Base-by-base conservation (phyloP, 2,329 filamentous ascomycete genomes). In the Pseudovirgaria hyperparasitica region DNA sequence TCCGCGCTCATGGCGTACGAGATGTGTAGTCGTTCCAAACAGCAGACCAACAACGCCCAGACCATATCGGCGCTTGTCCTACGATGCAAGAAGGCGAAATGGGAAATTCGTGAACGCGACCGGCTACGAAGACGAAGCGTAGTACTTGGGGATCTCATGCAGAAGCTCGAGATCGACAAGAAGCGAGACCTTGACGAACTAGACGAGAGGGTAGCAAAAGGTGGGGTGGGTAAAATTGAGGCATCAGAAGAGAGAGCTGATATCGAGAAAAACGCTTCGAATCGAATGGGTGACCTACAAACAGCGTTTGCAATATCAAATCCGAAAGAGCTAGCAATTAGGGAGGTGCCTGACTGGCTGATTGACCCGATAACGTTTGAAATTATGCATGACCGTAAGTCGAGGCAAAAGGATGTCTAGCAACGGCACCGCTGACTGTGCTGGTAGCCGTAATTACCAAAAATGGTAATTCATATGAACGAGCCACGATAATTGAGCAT, bases 391-490 rank as follows among this genome's bases (percentile, higher is more conserved):
- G 79, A 85, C 43, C 79, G 55, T 58, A 43, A 34, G 51, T 33
- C 14, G 19, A 43, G 23, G 21, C 25, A 19, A 23, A n/a, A n/a
- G n/a, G n/a, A n/a, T n/a, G n/a, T n/a, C n/a, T n/a, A n/a, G n/a
- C n/a, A n/a, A n/a, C n/a, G n/a, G n/a, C n/a, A n/a, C n/a, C 51
- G 48, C 21, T 47, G 46, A 29, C 46, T 45, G 5, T 49, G 40
- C 42, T 46, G 21, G 38, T 41, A 33, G 40, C 53, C 62, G 76
- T 65, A 1, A 57, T 64, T 2, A 87, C 82, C 1, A 85, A 80
- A 44, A 86, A 79, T 2, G 90, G 90, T 9, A 81, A 86, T 37
- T 90, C 80, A 2, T 98, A 93, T 50, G 90, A 96, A 51, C 71
- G 87, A 22, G 67, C 81, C 0, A 81, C 81, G 10, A 78, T 98